Evolutionary conservation across 192 early-diverging fungal genomes (phyloP).

Genomic region (Cetraspora pellucida): DNA sequence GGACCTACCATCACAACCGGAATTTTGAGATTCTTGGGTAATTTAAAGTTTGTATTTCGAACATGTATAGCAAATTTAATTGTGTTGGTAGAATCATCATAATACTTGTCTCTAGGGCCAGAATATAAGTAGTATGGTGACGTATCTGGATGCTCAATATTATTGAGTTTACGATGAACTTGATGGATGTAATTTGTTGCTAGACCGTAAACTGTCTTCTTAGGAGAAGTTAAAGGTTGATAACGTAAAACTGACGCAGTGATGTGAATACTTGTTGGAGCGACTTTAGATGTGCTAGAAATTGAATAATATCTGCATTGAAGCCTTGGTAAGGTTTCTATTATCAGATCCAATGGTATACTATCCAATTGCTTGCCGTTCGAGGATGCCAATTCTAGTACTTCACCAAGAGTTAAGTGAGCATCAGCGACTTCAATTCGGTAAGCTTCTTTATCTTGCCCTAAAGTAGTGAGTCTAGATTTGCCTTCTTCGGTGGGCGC

Average conservation of each 20-base stretch:
- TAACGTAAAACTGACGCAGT: conserved; percentile 92
- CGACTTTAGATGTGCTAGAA: conserved; percentile 82
- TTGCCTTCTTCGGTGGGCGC: conserved; percentile 58
- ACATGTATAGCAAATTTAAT: conserved; percentile 84
- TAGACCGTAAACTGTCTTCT: conserved; percentile 73
- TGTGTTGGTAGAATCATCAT: conserved; percentile 30
- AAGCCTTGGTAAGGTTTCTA: conserved; percentile 82
- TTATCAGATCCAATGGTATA: conserved; percentile 80
- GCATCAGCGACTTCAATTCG: conserved; percentile 59
- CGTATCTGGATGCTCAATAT: conserved; percentile 35
- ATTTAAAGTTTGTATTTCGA: conserved; percentile 84
- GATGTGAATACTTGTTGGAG: conserved; percentile 75
- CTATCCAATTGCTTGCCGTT: conserved; percentile 46
- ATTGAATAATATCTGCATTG: conserved; percentile 96
- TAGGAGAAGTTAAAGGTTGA: conserved; percentile 50
- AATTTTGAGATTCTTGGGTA: conserved; percentile 75
- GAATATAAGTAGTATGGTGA: conserved; percentile 42
- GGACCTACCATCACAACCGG: conserved; percentile 98
- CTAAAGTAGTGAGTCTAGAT: conserved; percentile 55
- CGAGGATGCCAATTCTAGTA: conserved; percentile 69
- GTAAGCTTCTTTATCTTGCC: conserved; percentile 72
- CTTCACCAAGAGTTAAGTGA: conserved; percentile 72
- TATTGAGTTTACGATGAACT: conserved; percentile 54
- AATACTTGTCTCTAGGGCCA: conserved; percentile 49
- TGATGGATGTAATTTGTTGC: conserved; percentile 87